Base-by-base conservation (phyloP, 2,329 filamentous ascomycete genomes). In the Macrophomina phaseolina region DNA sequence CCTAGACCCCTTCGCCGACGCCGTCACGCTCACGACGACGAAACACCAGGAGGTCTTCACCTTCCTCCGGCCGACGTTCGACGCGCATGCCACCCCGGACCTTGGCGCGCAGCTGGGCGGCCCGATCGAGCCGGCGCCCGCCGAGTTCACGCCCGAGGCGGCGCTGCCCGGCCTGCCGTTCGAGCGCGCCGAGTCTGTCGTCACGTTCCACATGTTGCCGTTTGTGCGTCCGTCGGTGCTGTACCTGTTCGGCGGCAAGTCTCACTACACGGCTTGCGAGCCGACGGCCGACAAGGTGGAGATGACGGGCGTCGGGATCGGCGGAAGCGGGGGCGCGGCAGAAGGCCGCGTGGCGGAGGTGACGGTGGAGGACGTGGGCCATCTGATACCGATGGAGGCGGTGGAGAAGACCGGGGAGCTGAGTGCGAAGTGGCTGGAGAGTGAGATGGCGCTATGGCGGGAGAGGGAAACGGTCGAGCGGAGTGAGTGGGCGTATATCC, bases 41-140 rank as follows among this genome's bases (percentile, higher is more conserved):
- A 93, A 93, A 72, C 91, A 97, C 77, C 92, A 97, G 75, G 93
- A 97, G 81, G 91, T 95, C 66, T 90, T 92, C 74, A 93, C 89
- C 1, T 95, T 90, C 76, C 79, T 91, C 69, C 86, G 91, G 0
- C 86, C 89, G 0, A 86, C 86, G 67, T 87, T 85, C 0, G 72
- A 78, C 69, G 74, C 52, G 64, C n/a, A 46, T 16, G 23, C 38
- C 34, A 55, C 61, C 30, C 42, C 52, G 4, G 40, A 46, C 7
- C 9, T 32, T n/a, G 32, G 51, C 12, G 16, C 40, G 23, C 6
- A 34, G 7, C 38, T 46, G 48, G 32, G 46, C 4, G 40, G 11
- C 28, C 46, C 48, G 49, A 60, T n/a, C 72, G 68, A 69, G 4
- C 69, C 69, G 63, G 71, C 71, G 6, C 53, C 69, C 46, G 23